Conservation (phyloP, 306 rosid species). For the Boehmeria nivea region DNA sequence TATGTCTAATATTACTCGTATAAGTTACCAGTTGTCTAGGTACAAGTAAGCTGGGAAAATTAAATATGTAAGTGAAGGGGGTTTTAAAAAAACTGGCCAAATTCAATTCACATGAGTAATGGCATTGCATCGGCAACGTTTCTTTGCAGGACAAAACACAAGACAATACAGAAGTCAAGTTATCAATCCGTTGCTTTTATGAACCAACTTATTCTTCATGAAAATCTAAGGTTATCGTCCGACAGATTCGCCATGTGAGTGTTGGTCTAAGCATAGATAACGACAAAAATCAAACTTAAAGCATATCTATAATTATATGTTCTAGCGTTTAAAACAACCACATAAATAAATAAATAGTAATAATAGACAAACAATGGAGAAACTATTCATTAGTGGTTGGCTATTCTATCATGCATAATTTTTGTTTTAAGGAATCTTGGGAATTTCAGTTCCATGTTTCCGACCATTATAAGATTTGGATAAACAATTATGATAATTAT, state of each 20-base stretch:
- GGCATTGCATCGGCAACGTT: slow-evolving; percentile 3
- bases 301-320: neutral
- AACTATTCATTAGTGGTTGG: neutral
- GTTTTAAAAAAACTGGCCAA: slow-evolving; percentile 33
- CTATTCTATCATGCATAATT: neutral
- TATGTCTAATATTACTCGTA: too few species aligned
- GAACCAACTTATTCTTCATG: slow-evolving; percentile 12
- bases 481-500: slow-evolving; percentile 1
- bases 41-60: slow-evolving; percentile 22
- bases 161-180: neutral
- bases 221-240: slow-evolving; percentile 31
- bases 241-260: slow-evolving; percentile 55
- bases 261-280: slow-evolving; percentile 23
- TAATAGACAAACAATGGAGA: neutral
- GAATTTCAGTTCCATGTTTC: slow-evolving; percentile 10
- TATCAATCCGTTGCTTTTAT: slow-evolving; percentile 6
- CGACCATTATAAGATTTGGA: neutral
- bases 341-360: too few species aligned
- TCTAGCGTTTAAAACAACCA: too few species aligned
- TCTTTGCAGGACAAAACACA: slow-evolving; percentile 9
- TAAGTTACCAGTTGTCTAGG: slow-evolving; percentile 41
- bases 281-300: slow-evolving; percentile 16
- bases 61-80: slow-evolving; percentile 22
- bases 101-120: slow-evolving; percentile 46
- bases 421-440: slow-evolving; percentile 26